A percentile compares a stretch with the other conserved stretches of the same genome.
phyloP scores from a whole-genome alignment of 345 rosid genomes.

The Salix suchowensis region DNA sequence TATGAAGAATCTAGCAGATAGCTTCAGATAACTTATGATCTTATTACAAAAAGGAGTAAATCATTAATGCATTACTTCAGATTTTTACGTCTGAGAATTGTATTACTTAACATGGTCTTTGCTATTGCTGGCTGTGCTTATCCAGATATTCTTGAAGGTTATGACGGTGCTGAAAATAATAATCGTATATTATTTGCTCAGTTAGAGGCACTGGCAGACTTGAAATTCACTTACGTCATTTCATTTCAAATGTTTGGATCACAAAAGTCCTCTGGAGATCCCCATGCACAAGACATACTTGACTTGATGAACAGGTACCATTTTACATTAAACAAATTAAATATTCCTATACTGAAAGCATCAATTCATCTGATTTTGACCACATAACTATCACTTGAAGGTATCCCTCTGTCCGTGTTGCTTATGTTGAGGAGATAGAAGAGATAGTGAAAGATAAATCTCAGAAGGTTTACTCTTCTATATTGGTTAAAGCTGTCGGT shows the following conservation, averaged over 20 bases:
- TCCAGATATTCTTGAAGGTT: slow-evolving; percentile 81
- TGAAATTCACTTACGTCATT: slow-evolving; percentile 79
- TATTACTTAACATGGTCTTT: slow-evolving; percentile 1
- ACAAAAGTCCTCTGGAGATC: slow-evolving; percentile 78
- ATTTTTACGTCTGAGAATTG: not conserved
- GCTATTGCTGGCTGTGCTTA: slow-evolving; percentile 10
- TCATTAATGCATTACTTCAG: too few species aligned
- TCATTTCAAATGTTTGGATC: slow-evolving; percentile 84
- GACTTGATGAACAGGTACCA: slow-evolving; percentile 79
- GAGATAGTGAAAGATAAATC: slow-evolving; percentile 41
- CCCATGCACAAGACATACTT: slow-evolving; percentile 75
- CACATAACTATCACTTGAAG: slow-evolving; percentile 36
- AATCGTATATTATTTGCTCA: slow-evolving; percentile 54
- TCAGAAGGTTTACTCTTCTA: slow-evolving; percentile 65
- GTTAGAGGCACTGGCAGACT: slow-evolving; percentile 76
- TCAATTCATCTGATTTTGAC: slow-evolving; percentile 20
- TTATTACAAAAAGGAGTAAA: not conserved
- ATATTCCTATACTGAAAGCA: not conserved
- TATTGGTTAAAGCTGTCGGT: slow-evolving; percentile 79
- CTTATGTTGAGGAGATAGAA: slow-evolving; percentile 94
- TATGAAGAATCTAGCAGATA: slow-evolving; percentile 12
- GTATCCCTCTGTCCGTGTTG: slow-evolving; percentile 86
- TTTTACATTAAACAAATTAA: slow-evolving; percentile 11
- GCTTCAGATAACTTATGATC: not conserved
- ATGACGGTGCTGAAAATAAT: slow-evolving; percentile 60